Evolutionary conservation across 805 yeast species (phyloP).

Genomic region (Ogataea sp.): DNA sequence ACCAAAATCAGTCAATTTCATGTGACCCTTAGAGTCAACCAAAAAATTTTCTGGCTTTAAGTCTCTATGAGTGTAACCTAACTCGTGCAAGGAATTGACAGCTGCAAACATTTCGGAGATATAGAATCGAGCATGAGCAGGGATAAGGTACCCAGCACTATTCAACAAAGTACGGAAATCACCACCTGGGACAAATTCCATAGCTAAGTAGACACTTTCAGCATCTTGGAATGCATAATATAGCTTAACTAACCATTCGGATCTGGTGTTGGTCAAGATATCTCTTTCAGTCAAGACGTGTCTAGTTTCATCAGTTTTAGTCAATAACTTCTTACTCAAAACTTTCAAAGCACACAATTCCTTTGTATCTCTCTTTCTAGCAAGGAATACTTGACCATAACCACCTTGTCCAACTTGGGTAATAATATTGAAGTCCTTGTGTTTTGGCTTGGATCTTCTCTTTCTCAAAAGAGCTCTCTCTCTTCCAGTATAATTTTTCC

Average conservation of each 20-base stretch:
- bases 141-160: constrained; percentile 86
- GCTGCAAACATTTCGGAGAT: constrained; percentile 95
- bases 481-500: constrained; percentile 75
- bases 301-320: constrained; percentile 88
- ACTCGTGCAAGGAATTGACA: constrained; percentile 84
- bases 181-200: constrained; percentile 99
- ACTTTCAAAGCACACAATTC: constrained; percentile 95
- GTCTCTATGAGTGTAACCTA: constrained; percentile 96
- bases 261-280: constrained; percentile 88
- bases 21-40: constrained; percentile 85
- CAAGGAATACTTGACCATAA: constrained; percentile 96
- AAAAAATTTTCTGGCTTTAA: constrained; percentile 91
- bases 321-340: constrained; percentile 75
- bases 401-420: constrained; percentile 99
- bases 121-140: constrained; percentile 94
- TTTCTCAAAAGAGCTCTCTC: constrained; percentile 82
- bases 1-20: constrained; percentile 93
- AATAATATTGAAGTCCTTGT: constrained; percentile 91
- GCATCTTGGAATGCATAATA: constrained; percentile 93
- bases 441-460: constrained; percentile 85
- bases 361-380: constrained; percentile 86
- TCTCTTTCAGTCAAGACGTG: constrained; percentile 96
- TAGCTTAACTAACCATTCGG: constrained; percentile 92
- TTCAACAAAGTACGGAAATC: constrained; percentile 92
- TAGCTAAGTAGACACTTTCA: constrained; percentile 85